Conservation (phyloP, 2,329 filamentous ascomycete species). For the Ascochyta fabae region DNA sequence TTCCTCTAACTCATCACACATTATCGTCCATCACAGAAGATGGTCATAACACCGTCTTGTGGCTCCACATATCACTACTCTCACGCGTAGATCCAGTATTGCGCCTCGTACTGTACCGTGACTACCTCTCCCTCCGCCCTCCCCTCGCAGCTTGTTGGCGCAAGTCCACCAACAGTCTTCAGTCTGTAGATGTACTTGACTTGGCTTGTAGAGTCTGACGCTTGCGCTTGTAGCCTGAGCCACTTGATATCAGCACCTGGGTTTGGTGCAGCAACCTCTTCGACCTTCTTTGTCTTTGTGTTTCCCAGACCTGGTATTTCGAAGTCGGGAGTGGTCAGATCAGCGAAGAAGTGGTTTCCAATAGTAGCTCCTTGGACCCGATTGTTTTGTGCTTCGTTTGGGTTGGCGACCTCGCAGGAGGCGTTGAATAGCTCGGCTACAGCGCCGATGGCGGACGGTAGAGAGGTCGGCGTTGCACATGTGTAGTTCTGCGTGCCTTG, state of each 20-base stretch:
- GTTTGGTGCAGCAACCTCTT: constrained; percentile 66
- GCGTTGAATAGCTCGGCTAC: constrained; percentile 44
- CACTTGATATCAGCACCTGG: constrained; percentile 71
- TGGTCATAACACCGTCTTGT: not conserved
- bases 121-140: constrained; percentile 57
- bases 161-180: constrained; percentile 78
- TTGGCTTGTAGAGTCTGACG: constrained; percentile 37
- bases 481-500: constrained; percentile 60
- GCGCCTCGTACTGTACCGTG: constrained; percentile 79
- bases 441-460: constrained; percentile 52
- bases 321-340: constrained; percentile 78
- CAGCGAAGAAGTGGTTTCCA: constrained; percentile 82
- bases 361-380: constrained; percentile 40
- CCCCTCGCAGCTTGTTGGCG: constrained; percentile 72
- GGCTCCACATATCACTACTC: not conserved
- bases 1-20: too few species aligned
- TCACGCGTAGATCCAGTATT: constrained; percentile 70
- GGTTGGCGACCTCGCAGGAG: constrained; percentile 29
- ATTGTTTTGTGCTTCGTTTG: constrained; percentile 26
- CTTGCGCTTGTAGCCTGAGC: constrained; percentile 69
- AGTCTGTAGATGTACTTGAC: constrained; percentile 82
- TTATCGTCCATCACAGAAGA: not conserved
- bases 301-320: constrained; percentile 73
- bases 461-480: constrained; percentile 42
- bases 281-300: constrained; percentile 69